Evolutionary conservation across 768 basidiomycete species (phyloP).

Genomic region (Mrakia gelida): DNA sequence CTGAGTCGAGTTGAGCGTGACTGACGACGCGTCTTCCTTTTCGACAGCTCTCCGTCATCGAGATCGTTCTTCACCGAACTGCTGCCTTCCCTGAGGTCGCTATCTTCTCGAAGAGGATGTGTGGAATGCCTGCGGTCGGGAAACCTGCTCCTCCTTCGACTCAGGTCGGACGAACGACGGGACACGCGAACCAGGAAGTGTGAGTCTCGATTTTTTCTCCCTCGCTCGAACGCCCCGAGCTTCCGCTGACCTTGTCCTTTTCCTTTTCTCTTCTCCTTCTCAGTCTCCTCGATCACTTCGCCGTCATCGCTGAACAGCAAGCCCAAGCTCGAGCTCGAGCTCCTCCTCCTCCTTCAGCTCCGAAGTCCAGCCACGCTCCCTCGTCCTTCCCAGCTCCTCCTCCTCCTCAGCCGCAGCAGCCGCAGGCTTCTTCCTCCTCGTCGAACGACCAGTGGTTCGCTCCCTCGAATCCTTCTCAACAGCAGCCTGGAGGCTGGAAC

Average conservation of each 20-base stretch:
- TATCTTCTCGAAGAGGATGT: constrained; percentile 25
- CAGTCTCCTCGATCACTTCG: constrained; percentile 12
- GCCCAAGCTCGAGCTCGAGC: neutral
- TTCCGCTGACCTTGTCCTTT: neutral
- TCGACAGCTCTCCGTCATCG: neutral
- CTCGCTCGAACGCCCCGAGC: neutral
- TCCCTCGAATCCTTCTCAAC: neutral
- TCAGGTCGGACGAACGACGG: neutral
- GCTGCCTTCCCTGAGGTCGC: constrained; percentile 31
- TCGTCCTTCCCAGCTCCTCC: neutral
- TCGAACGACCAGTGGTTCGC: neutral
- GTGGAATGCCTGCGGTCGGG: constrained; percentile 18
- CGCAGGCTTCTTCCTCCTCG: neutral
- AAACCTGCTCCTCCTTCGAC: constrained; percentile 7
- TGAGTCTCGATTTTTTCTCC: neutral
- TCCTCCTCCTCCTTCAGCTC: too few relatives aligned
- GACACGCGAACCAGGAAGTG: neutral
- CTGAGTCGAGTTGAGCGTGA: neutral
- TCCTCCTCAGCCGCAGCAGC: neutral
- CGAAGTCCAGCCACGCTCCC: neutral
- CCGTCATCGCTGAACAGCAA: neutral
- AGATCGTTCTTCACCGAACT: constrained; percentile 16
- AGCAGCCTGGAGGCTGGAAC: neutral
- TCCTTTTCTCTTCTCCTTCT: neutral
- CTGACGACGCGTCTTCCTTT: neutral